phyloP scores from a whole-genome alignment of 768 basidiomycete genomes.

The Lentinula guzmanii region DNA sequence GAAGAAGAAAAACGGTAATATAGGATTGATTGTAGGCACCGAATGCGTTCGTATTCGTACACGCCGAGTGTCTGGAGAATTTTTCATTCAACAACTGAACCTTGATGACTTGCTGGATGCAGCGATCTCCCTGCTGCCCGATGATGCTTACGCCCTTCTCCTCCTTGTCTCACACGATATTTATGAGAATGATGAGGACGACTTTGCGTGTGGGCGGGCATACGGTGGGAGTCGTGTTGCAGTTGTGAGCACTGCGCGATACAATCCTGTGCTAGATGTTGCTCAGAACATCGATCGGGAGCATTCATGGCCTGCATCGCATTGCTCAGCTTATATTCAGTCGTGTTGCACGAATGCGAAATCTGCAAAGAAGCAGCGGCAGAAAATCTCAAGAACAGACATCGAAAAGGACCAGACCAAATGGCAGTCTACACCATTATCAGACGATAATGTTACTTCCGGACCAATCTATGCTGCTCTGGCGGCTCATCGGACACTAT shows the following conservation, averaged over 20 bases:
- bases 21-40: conserved; percentile 22
- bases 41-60: conserved; percentile 28
- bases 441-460: not conserved
- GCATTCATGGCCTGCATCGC: conserved; percentile 32
- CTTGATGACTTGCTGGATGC: conserved; percentile 30
- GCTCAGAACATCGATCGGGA: conserved; percentile 21
- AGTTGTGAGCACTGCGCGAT: conserved; percentile 28
- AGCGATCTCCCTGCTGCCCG: conserved; percentile 25
- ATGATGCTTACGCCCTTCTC: conserved; percentile 28
- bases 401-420: not conserved
- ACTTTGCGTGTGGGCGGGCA: conserved; percentile 31
- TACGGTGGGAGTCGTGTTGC: conserved; percentile 34
- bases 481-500: conserved; percentile 10
- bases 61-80: conserved; percentile 14
- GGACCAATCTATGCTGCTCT: conserved; percentile 17
- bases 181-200: conserved; percentile 28
- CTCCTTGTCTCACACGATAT: conserved; percentile 29
- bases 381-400: conserved; percentile 3
- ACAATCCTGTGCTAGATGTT: conserved; percentile 26
- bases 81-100: conserved; percentile 26
- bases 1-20: conserved; percentile 15
- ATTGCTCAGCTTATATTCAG: conserved; percentile 22
- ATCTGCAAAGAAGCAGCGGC: conserved; percentile 8
- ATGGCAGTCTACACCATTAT: no score
- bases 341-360: conserved; percentile 10